Conservation (phyloP, 2,329 filamentous ascomycete genomes). For the Xylariaceae sp. region DNA sequence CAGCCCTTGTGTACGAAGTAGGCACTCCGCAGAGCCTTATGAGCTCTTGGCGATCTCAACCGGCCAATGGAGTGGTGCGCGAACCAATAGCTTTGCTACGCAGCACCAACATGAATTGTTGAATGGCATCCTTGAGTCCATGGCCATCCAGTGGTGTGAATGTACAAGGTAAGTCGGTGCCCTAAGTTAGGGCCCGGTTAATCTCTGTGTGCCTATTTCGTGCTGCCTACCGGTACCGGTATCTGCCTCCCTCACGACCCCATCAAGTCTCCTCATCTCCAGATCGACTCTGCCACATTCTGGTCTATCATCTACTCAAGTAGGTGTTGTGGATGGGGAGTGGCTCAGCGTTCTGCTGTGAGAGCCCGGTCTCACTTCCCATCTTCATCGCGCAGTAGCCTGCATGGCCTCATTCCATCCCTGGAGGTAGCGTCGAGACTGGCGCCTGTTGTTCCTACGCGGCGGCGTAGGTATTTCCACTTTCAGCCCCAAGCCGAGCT, state of each 20-base stretch:
- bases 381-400: constrained; percentile 11
- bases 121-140: no score
- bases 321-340: neutral
- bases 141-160: no score
- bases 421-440: neutral
- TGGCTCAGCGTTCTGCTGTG: neutral
- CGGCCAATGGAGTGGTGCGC: neutral
- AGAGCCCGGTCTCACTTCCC: constrained; percentile 5
- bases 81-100: neutral
- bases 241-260: constrained; percentile 24
- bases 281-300: constrained; percentile 19
- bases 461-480: constrained; percentile 28
- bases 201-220: constrained; percentile 20
- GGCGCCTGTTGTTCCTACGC: neutral
- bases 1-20: neutral
- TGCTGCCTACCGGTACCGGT: no score
- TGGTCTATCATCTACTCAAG: neutral
- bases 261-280: constrained; percentile 21
- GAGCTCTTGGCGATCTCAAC: neutral
- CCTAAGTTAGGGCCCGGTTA: neutral
- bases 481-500: constrained; percentile 25
- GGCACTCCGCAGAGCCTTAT: neutral
- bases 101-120: no score
- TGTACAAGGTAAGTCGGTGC: no score
- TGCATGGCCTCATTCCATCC: constrained; percentile 28